Base-by-base conservation (phyloP, 2,329 filamentous ascomycete genomes). In the Dothideomycetes sp. region DNA sequence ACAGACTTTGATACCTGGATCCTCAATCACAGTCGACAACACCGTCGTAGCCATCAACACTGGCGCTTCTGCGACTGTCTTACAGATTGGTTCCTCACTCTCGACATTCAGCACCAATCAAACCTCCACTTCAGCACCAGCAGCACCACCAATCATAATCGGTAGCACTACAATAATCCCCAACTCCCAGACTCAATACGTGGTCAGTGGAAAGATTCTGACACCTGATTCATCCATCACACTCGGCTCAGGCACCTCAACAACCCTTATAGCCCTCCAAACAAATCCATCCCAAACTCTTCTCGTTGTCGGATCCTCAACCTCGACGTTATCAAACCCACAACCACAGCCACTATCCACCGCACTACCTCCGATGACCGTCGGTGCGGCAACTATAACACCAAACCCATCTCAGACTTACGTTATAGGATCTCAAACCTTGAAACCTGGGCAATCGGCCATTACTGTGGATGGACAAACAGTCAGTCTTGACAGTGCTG, bases 391-490 rank as follows among this genome's bases (percentile, higher is more conserved):
- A n/a, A 13, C 24, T 10, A 32, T 33, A 24, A 43, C 41, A 4
- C 37, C 41, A 5, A 41, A 42, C 33, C 44, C 47, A 5, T 34
- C 38, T 10, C 30, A 35, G 5, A 13, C 42, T 15, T 47, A 39
- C 19, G 38, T 50, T 10, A 36, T 50, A n/a, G 41, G 16, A 16
- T 28, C 28, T 12, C 48, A 50, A 22, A 45, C 48, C 3, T 36
- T 50, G 5, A 20, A n/a, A 19, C 46, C 46, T 4, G 46, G 46
- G 3, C 24, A 20, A 11, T n/a, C n/a, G n/a, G 20, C 40, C 25
- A 43, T 47, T 15, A 41, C 33, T 9, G 22, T 47, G 7, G 5
- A 5, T 13, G 27, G 27, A 5, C 6, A 5, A 8, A 5, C 12
- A 5, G 5, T 29, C 27, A 29, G 27, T 29, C 27, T 29, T 9